These are phyloP conservation scores for Phytophthora fragariaefolia DNA, from an alignment of 352 stramenopile genomes.

Conservation along the genomic window DNA sequence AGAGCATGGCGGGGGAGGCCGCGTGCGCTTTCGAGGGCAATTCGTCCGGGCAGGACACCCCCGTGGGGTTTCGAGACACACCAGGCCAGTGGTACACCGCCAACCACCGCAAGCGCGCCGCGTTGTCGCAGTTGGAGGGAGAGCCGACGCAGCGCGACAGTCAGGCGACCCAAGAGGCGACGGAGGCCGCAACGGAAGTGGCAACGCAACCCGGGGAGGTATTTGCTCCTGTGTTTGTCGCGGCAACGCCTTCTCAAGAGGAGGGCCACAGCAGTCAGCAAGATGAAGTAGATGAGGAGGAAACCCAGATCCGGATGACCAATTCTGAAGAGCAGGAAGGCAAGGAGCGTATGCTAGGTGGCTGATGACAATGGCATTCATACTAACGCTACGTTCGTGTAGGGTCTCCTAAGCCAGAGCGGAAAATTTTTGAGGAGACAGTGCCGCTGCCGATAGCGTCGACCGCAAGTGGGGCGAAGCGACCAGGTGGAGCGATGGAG, in stretches of 20 bases:
- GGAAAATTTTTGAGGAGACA: constrained; percentile 60
- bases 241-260: constrained; percentile 32
- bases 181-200: constrained; percentile 32
- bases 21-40: constrained; percentile 41
- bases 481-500: constrained; percentile 14
- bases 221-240: constrained; percentile 54
- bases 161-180: constrained; percentile 43
- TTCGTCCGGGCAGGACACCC: constrained; percentile 61
- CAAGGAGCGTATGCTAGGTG: too few species aligned
- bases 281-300: constrained; percentile 71
- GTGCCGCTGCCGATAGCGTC: constrained; percentile 32
- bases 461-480: neutral
- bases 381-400: too few species aligned
- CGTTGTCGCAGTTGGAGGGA: constrained; percentile 28
- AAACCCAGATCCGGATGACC: constrained; percentile 86
- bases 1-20: constrained; percentile 18
- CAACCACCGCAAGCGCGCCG: constrained; percentile 49
- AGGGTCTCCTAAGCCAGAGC: constrained; percentile 6
- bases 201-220: constrained; percentile 5
- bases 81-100: constrained; percentile 38
- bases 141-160: constrained; percentile 60
- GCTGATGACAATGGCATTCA: too few species aligned
- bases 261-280: constrained; percentile 13
- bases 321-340: constrained; percentile 64
- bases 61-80: constrained; percentile 67